These are phyloP conservation scores for Zygosaccharomyces bailii DNA, from an alignment of 805 yeast species.

Conservation along the genomic window DNA sequence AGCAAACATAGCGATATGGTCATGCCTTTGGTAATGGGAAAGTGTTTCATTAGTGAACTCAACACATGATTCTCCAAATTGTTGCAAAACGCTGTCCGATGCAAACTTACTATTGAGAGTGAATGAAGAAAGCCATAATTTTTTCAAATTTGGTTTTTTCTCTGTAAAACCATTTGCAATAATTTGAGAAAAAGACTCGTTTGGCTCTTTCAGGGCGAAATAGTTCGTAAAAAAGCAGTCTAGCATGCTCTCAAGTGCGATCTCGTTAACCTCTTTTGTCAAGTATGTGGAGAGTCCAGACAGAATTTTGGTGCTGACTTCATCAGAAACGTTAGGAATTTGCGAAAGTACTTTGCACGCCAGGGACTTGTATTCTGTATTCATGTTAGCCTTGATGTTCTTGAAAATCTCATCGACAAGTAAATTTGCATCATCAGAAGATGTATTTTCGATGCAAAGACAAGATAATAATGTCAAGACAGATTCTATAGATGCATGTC, in stretches of 20 bases:
- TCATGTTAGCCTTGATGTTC: conserved; percentile 53
- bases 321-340: conserved; percentile 28
- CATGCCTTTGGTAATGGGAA: conserved; percentile 39
- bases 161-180: conserved; percentile 62
- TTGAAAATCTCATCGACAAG: conserved; percentile 54
- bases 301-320: conserved; percentile 41
- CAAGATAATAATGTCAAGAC: conserved; percentile 28
- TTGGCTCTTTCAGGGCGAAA: conserved; percentile 29
- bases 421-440: conserved; percentile 31
- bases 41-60: conserved; percentile 38
- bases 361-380: conserved; percentile 61
- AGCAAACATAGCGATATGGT: conserved; percentile 33
- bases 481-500: conserved; percentile 46
- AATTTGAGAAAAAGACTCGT: conserved; percentile 30
- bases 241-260: conserved; percentile 49
- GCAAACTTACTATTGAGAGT: conserved; percentile 24
- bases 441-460: conserved; percentile 21
- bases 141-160: conserved; percentile 57
- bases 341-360: conserved; percentile 45
- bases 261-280: conserved; percentile 74
- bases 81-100: conserved; percentile 39
- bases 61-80: conserved; percentile 25
- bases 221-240: conserved; percentile 48
- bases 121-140: conserved; percentile 61
- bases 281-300: conserved; percentile 49